Base-by-base conservation (phyloP, 441 rosid genomes). In the Gossypium gossypioides region DNA sequence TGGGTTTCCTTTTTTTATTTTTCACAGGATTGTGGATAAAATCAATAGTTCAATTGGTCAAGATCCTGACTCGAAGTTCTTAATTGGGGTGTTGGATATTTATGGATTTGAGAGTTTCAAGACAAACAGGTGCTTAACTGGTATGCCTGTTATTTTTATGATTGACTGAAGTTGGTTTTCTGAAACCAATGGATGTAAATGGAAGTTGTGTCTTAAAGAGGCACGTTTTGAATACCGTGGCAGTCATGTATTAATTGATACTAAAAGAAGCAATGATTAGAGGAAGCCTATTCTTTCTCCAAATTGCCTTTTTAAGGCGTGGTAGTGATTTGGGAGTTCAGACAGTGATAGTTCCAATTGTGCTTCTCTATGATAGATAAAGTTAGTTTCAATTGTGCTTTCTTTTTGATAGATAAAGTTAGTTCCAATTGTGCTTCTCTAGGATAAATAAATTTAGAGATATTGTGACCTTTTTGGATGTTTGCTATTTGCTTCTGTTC, bases 51-150 rank as follows among this genome's bases (percentile, higher is more conserved):
- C 96, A 61, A 94, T 94, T 69, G 97, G 98, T 76, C 97, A 94
- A 84, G 97, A 94, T 75, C 89, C 92, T 68, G 68, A 86, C 40
- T 92, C 97, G 29, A 89, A 90, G 85, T 86, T 71, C 83, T 85
- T 94, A 74, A 94, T 94, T 73, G 97, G 99, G 3, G 97, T 94
- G 72, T 86, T 93, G 79, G 98, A 93, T 86, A 93, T 93, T 68
- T 93, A 93, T 79, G 98, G 98, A 75, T 93, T 93, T 77, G 98
- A 93, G 88, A 93, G 96, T 88, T 93, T 93, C 91, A 90, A 91
- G 87, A 93, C 97, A 82, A 93, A 93, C 91, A 93, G 98, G 98
- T 93, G 90, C 92, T 85, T 90, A 80, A 79, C 80, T 51, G 84
- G 86, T 85, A 84, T 80, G 88, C 89, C 82, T 81, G 81, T 75